Base-by-base conservation (phyloP, 192 early-diverging fungal genomes). In the Phlyctochytrium arcticum region DNA sequence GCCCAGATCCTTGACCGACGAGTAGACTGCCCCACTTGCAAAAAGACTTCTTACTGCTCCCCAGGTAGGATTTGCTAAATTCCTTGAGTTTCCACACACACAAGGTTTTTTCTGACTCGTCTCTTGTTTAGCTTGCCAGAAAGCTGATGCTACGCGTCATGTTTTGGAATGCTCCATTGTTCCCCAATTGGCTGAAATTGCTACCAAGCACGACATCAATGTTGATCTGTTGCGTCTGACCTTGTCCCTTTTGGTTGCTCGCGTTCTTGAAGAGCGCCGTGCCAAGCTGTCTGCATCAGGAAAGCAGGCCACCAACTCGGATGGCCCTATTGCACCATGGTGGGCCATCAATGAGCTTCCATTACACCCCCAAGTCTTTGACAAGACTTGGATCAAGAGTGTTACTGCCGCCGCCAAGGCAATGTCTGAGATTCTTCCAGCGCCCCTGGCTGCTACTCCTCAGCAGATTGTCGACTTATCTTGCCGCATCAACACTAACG, bases 401-500 rank as follows among this genome's bases (percentile, higher is more conserved):
- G 61, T 70, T 27, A 50, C 60, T 8, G 61, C 33, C 9, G 68
- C 68, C 29, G 61, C 63, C 5, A 68, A 69, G 26, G 75, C 74
- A 36, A 54, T 71, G 27, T 46, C 73, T 34, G 62, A 39, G 21
- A 62, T 77, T 19, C 57, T 76, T 10, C 73, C 74, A 19, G 72
- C 68, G 19, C 63, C 71, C 12, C 54, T 82, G 39, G 65, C 74
- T 34, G 34, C 69, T 3, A 24, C 44, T 31, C 44, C 24, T n/a
- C 49, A 73, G 9, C 72, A 82, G 67, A 73, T 79, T 4, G 76
- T 78, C 10, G 69, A 76, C 54, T 49, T 78, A 17, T 65, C 75
- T 31, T 80, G 77, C 70, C 68, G 68, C 54, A 86, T 87, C 74
- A 86, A 80, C 64, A 76, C 79, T 12, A 85, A 87, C 73, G 70